These are phyloP conservation scores for Stemphylium vesicarium DNA, from an alignment of 2,329 filamentous ascomycete species.

Conservation along the genomic window DNA sequence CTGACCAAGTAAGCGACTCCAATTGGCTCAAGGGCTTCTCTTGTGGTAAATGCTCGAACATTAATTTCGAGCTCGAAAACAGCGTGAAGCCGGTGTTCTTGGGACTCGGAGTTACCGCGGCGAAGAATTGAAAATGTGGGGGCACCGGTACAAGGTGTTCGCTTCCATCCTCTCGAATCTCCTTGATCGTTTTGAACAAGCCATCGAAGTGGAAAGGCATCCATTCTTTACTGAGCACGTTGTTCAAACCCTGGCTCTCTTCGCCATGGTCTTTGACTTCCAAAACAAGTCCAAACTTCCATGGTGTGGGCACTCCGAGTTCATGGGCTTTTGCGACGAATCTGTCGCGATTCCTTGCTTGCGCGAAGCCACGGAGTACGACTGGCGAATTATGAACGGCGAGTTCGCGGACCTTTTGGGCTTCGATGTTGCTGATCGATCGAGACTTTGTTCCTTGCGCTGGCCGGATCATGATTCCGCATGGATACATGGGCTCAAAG, in stretches of 20 bases:
- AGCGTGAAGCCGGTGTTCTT: constrained; percentile 61
- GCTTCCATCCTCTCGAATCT: constrained; percentile 37
- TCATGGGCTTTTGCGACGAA: constrained; percentile 58
- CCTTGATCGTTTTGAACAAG: constrained; percentile 60
- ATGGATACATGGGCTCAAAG: constrained; percentile 31
- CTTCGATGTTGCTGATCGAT: constrained; percentile 54
- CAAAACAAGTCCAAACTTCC: constrained; percentile 66
- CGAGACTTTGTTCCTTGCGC: constrained; percentile 12
- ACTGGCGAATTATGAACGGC: constrained; percentile 61
- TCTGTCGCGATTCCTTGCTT: constrained; percentile 54
- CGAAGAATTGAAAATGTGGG: constrained; percentile 60
- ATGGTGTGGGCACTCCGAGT: constrained; percentile 57
- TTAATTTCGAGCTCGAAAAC: constrained; percentile 59
- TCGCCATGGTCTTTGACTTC: constrained; percentile 66
- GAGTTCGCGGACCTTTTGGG: constrained; percentile 54
- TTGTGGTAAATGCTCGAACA: constrained; percentile 56
- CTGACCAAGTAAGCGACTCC: constrained; percentile 55
- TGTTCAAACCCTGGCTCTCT: constrained; percentile 57
- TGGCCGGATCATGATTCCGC: constrained; percentile 27
- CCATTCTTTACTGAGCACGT: constrained; percentile 57
- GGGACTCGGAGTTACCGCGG: constrained; percentile 55
- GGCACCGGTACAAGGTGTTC: constrained; percentile 23
- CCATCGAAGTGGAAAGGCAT: constrained; percentile 67
- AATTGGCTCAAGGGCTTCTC: constrained; percentile 48
- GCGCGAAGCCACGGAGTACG: constrained; percentile 59